Conservation (phyloP, 495 filamentous ascomycete species). For the Clavariopsis aquatica region DNA sequence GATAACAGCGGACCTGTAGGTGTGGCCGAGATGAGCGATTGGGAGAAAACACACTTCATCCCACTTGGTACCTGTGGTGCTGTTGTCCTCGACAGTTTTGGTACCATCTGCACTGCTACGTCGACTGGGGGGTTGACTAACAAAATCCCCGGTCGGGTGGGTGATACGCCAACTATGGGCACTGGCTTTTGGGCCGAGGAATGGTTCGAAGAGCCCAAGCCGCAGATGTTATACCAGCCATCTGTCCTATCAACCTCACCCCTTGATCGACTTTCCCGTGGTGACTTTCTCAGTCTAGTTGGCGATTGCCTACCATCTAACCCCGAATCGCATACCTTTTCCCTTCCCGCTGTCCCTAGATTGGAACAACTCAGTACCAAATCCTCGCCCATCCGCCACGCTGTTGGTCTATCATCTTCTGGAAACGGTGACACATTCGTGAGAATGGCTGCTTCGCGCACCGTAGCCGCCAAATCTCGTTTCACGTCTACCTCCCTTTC, state of each 20-base stretch:
- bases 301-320: conserved; percentile 25
- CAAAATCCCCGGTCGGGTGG: conserved; percentile 80
- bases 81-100: conserved; percentile 72
- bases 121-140: conserved; percentile 89
- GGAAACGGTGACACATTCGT: conserved; percentile 92
- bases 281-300: conserved; percentile 20
- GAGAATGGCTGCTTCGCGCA: conserved; percentile 67
- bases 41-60: conserved; percentile 60
- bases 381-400: conserved; percentile 31
- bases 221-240: conserved; percentile 34
- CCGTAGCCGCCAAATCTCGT: conserved; percentile 70
- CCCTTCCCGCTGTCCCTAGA: neutral
- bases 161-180: conserved; percentile 83
- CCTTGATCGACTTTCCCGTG: conserved; percentile 32
- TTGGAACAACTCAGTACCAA: neutral
- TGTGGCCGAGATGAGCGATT: conserved; percentile 36
- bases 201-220: conserved; percentile 52
- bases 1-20: neutral
- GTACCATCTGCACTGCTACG: conserved; percentile 75
- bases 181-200: conserved; percentile 91
- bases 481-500: conserved; percentile 54
- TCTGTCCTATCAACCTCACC: neutral
- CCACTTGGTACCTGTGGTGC: conserved; percentile 85
- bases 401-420: conserved; percentile 75
- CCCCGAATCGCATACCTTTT: neutral